Percentiles rank a stretch among this genome's conserved stretches.
These are phyloP conservation scores for Musa troglodytarum DNA, from an alignment of 176 grass and related monocot genomes.

Conservation along the genomic window DNA sequence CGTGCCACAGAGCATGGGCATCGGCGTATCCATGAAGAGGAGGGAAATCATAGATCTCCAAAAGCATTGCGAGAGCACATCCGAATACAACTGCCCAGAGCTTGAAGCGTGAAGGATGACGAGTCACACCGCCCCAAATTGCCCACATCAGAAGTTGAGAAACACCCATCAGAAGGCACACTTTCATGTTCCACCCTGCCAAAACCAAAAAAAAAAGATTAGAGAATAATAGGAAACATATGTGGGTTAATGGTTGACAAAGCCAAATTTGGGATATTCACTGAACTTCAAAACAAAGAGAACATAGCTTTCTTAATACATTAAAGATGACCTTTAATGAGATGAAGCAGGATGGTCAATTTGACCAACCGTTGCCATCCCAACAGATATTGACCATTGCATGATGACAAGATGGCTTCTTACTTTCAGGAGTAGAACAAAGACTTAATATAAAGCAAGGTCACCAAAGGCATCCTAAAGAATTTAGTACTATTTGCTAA, in stretches of 20 bases:
- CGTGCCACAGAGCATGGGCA: conserved; percentile 55
- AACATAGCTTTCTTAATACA: no score
- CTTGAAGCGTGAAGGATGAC: conserved; percentile 63
- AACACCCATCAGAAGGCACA: conserved; percentile 65
- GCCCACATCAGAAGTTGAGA: conserved; percentile 74
- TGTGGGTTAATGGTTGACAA: background rate
- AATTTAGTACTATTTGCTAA: no score
- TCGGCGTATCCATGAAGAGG: conserved; percentile 67
- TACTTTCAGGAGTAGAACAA: no score
- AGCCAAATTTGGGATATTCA: no score
- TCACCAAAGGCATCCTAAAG: no score
- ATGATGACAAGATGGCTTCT: no score
- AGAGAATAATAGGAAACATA: background rate
- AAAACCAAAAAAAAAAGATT: background rate
- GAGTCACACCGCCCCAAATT: conserved; percentile 54
- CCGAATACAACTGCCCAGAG: conserved; percentile 56
- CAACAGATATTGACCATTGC: background rate
- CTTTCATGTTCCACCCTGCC: conserved; percentile 97
- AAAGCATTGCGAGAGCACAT: conserved; percentile 59
- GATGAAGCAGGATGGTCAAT: background rate
- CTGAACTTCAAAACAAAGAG: no score
- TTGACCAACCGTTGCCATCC: background rate
- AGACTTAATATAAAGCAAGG: no score
- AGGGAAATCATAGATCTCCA: conserved; percentile 74
- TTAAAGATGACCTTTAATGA: background rate